Evolutionary conservation across 2,329 filamentous ascomycete genomes (phyloP), one percentile per base, ranked within the genome.

Genomic region (Triangularia verruculosa): DNA sequence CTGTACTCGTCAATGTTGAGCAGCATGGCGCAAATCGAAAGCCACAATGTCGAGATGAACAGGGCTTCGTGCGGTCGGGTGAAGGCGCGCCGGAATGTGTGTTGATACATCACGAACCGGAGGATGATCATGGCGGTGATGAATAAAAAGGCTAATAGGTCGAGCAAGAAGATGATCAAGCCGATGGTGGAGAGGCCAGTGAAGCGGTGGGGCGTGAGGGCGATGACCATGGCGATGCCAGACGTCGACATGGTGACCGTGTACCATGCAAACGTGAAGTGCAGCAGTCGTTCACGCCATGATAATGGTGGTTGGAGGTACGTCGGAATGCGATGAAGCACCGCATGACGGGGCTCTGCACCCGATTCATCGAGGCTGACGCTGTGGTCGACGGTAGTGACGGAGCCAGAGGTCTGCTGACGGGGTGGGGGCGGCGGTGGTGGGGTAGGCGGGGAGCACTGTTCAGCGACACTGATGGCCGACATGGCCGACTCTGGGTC

Each of bases 1-100:
- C 83, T 86, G 67, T 83, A 83, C 39, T 79, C 77, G 4, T 75
- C 69, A 0, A 77, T 79, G 66, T 83, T 81, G 43, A 82, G 81
- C 55, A 90, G 79, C 63, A 88, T 82, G n/a, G 86, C 83, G 6
- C 83, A 81, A 12, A 87, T 69, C 3, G 83, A 84, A 2, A 90
- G 81, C 79, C 84, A 88, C 70, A 85, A 86, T 7, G 86, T 84
- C 22, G 84, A 80, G 66, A 87, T 82, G 75, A 89, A 89, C 59
- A 89, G 75, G 1, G 78, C 78, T 70, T 86, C 83, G n/a, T 77
- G 77, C 5, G 82, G 81, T 63, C 82, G 80, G 0, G 75, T 78
- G 22, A 84, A 72, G 0, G 81, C 82, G 56, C 73, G 73, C 20
- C 75, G 76, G 58, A 84, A 74, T 7, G 79, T 77, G 22, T 75